Base-by-base conservation (phyloP, 2,329 filamentous ascomycete genomes). In the Fusarium marasasianum region DNA sequence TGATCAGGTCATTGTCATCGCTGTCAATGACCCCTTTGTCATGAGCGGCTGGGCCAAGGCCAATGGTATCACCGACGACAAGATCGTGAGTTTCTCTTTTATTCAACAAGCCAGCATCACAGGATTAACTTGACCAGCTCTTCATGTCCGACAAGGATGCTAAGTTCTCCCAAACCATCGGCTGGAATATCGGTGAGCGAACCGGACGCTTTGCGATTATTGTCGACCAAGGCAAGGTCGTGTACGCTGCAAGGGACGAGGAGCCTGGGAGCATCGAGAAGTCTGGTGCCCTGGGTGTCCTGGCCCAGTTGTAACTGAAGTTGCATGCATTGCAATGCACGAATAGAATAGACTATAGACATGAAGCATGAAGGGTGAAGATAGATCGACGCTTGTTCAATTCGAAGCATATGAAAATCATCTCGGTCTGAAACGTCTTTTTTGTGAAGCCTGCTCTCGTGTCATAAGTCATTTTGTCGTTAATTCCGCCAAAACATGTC, bases 21-120 rank as follows among this genome's bases (percentile, higher is more conserved):
- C 94, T 69, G 92, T 87, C 87, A 97, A 97, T 84, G 95, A 97
- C 84, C 87, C 91, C 74, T 97, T 88, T 81, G 94, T 97, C 83
- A 96, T 96, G 93, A 92, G 91, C 78, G 94, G 93, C 62, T 96
- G 94, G 94, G 92, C 91, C 84, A 97, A 97, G 89, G 94, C 94
- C 80, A 96, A 97, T 85, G 88, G 88, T 60, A 87, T 96, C 80
- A 91, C 89, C 80, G 90, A 91, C 74, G 92, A 96, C 77, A 87
- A 82, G 66, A 87, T 90, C 75, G 87, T 89, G 77, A 77, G 87
- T 82, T 63, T 33, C 60, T 35, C 7, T 29, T 26, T 48, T 17
- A 41, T 22, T 41, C 38, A 29, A 17, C 37, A 14, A 38, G 26
- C 31, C 40, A 57, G 33, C 56, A 18, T 68, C 8, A 58, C 29